Evolutionary conservation across 2,329 filamentous ascomycete genomes (phyloP), one percentile per base, ranked within the genome.

Genomic region (Colletotrichum sp.): DNA sequence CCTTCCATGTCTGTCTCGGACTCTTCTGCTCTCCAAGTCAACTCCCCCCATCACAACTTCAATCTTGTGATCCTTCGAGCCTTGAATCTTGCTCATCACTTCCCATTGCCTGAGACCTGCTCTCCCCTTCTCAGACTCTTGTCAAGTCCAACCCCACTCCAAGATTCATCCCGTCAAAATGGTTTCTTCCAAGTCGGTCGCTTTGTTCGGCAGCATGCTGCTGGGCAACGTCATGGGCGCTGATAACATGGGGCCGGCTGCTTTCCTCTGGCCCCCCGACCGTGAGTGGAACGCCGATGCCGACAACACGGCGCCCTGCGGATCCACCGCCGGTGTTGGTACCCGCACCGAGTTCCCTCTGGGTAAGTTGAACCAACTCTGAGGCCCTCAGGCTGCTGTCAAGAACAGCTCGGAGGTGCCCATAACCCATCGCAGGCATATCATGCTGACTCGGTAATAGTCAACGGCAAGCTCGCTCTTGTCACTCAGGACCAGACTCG

Each of bases 261-360:
- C 89, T 12, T 91, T 93, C 80, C 84, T 92, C 82, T 93, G 91
- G 67, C 91, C 91, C 6, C 80, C 85, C 16, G 90, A 92, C 81
- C 85, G 91, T 67, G 83, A 84, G 55, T 93, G 91, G 90, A 85
- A 85, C 66, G 88, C 87, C 34, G 84, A 85, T 15, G 82, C 87
- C 48, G 91, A 93, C 79, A 92, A 92, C 78, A 89, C 81, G 7
- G 85, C 87, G 8, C 91, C 91, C 0, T 93, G 91, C 79, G 91
- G 91, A 68, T 91, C 89, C 13, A 82, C 83, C 13, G 84, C 85
- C 18, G 83, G 84, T 1, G 83, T 87, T 4, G 82, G 82, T 1
- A 90, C 90, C 76, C 84, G 91, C 70, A 92, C 90, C 1, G 80
- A 87, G 6, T 93, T 92, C 76, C 91, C 91, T 28, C 78, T 93